Conservation (phyloP, 192 early-diverging fungal species). For the Umbelopsis vinacea region DNA sequence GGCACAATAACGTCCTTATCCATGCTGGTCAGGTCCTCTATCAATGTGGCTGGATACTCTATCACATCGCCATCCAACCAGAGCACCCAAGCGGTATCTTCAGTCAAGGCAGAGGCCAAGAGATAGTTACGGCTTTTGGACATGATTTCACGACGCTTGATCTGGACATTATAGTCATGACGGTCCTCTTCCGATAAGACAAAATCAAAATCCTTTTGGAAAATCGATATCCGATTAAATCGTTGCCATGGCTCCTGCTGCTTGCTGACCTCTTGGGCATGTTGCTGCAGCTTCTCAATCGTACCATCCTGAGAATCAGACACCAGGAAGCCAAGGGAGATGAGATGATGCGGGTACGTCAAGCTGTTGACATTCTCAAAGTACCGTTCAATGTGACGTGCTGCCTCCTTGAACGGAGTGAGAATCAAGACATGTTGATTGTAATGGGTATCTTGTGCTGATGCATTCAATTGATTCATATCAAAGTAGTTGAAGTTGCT, state of each 20-base stretch:
- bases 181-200: slow-evolving; percentile 49
- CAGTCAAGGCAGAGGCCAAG: slow-evolving; percentile 57
- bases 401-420: slow-evolving; percentile 70
- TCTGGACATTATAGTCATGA: slow-evolving; percentile 64
- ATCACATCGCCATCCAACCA: slow-evolving; percentile 79
- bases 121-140: slow-evolving; percentile 68
- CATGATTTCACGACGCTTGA: slow-evolving; percentile 60
- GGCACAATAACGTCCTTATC: slow-evolving; percentile 74
- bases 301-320: slow-evolving; percentile 66
- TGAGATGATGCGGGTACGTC: slow-evolving; percentile 62
- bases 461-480: slow-evolving; percentile 28
- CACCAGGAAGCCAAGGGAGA: slow-evolving; percentile 72
- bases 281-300: slow-evolving; percentile 47
- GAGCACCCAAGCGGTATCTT: slow-evolving; percentile 68
- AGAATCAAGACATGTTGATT: slow-evolving; percentile 60
- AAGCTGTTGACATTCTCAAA: slow-evolving; percentile 61
- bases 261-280: slow-evolving; percentile 7
- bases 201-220: slow-evolving; percentile 62
- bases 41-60: slow-evolving; percentile 62
- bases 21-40: slow-evolving; percentile 62
- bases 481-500: slow-evolving; percentile 28
- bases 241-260: slow-evolving; percentile 46
- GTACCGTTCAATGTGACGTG: slow-evolving; percentile 58
- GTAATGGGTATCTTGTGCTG: slow-evolving; percentile 5
- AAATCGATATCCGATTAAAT: slow-evolving; percentile 61